phyloP scores from a whole-genome alignment of 352 stramenopile genomes.

The Phytophthora chlamydospora region DNA sequence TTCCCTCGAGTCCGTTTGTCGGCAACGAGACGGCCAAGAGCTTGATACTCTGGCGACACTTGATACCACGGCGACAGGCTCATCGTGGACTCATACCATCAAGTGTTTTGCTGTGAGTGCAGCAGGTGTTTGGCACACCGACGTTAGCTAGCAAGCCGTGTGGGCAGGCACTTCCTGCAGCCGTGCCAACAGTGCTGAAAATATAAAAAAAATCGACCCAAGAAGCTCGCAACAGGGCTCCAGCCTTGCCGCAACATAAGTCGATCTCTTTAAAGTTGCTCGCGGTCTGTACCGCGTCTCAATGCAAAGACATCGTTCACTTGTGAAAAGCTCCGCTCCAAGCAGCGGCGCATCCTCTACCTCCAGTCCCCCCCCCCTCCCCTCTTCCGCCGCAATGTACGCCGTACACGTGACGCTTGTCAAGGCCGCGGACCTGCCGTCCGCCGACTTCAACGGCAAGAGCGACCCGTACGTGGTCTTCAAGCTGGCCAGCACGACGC shows the following conservation, averaged over 20 bases:
- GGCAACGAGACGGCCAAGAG: conserved; percentile 1
- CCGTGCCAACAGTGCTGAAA: too few relatives aligned
- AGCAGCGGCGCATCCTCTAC: neutral
- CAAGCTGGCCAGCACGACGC: conserved; percentile 64
- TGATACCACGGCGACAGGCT: too few relatives aligned
- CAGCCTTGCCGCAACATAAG: neutral
- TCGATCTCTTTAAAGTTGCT: conserved; percentile 1
- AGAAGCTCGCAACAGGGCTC: too few relatives aligned
- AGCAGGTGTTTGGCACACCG: too few relatives aligned
- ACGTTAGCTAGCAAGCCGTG: too few relatives aligned
- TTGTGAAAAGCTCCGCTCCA: conserved; percentile 32
- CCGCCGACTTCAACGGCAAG: conserved; percentile 85
- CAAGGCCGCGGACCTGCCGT: conserved; percentile 69
- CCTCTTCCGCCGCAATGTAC: conserved; percentile 38
- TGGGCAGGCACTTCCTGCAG: too few relatives aligned
- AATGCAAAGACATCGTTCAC: conserved; percentile 22
- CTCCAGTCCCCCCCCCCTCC: neutral
- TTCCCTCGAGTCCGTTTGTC: neutral
- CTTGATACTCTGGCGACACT: conserved; percentile 3
- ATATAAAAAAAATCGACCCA: too few relatives aligned
- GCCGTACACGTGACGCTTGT: conserved; percentile 73
- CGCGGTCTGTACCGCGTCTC: conserved; percentile 14
- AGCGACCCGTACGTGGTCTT: conserved; percentile 86
- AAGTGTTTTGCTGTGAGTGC: too few relatives aligned
- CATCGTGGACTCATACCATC: too few relatives aligned